Conservation (phyloP, 140 eudicot genomes). For the Stevia rebaudiana region DNA sequence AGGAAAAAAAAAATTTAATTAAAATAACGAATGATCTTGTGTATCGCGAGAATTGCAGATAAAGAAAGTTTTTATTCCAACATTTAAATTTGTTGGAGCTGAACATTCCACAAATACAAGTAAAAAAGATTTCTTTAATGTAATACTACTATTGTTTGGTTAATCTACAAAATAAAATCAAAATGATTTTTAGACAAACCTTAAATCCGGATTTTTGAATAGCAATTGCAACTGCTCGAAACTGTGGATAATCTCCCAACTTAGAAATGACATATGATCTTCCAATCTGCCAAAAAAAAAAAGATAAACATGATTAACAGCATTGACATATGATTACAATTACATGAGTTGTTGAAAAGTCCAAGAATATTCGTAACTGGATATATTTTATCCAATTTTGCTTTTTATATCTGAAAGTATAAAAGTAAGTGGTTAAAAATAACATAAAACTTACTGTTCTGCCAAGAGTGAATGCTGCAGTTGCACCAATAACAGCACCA, state of each 20-base stretch:
- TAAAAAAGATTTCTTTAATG: background rate
- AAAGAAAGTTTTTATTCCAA: background rate
- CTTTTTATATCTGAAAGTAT: background rate
- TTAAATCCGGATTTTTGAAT: conserved; percentile 79
- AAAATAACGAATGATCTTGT: background rate
- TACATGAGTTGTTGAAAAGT: background rate
- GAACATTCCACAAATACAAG: background rate
- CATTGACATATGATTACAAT: background rate
- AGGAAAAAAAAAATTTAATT: too few species aligned
- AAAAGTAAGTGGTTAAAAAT: background rate
- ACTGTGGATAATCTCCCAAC: conserved; percentile 73
- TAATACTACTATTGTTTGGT: background rate
- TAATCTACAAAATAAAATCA: background rate
- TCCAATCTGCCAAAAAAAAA: conserved; percentile 53
- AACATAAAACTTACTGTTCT: conserved; percentile 59
- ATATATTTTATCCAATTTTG: background rate
- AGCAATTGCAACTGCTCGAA: conserved; percentile 77
- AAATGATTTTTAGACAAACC: conserved; percentile 32
- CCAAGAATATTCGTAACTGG: background rate
- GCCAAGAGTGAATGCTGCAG: conserved; percentile 77
- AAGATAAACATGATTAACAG: background rate
- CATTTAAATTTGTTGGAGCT: background rate
- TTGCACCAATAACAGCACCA: conserved; percentile 80
- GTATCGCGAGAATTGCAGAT: background rate
- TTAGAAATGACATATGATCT: conserved; percentile 67